A percentile compares a stretch with the other conserved stretches of the same genome.
phyloP scores from a whole-genome alignment of 2,329 filamentous ascomycete species.

The Fusarium ambrosium region DNA sequence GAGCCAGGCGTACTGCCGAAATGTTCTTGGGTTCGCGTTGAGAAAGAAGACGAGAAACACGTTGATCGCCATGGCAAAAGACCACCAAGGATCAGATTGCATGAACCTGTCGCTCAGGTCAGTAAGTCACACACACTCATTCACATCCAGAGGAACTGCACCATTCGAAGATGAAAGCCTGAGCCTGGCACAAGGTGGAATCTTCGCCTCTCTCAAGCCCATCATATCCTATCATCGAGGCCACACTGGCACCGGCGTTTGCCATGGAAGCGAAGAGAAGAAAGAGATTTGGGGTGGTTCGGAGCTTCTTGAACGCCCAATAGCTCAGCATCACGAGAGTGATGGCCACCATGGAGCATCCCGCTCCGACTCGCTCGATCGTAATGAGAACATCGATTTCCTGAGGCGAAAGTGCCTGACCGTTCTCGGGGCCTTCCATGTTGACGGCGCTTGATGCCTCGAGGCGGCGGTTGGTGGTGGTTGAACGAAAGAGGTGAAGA shows the following conservation, averaged over 20 bases:
- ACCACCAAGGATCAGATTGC: slow-evolving; percentile 82
- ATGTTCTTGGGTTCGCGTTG: slow-evolving; percentile 70
- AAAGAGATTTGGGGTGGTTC: slow-evolving; percentile 70
- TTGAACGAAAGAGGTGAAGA: slow-evolving; percentile 2
- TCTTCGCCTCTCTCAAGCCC: slow-evolving; percentile 68
- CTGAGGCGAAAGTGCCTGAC: slow-evolving; percentile 47
- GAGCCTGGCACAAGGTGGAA: slow-evolving; percentile 71
- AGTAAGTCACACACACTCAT: background rate
- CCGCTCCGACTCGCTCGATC: slow-evolving; percentile 67
- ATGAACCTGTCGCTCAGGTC: slow-evolving; percentile 71
- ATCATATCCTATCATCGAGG: slow-evolving; percentile 78
- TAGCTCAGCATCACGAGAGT: slow-evolving; percentile 64
- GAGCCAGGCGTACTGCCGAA: slow-evolving; percentile 76
- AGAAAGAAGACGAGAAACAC: slow-evolving; percentile 78
- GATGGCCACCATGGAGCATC: slow-evolving; percentile 66
- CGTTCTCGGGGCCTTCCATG: slow-evolving; percentile 32
- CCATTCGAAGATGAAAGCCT: slow-evolving; percentile 75
- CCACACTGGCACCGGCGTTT: slow-evolving; percentile 68
- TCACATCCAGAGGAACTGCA: slow-evolving; percentile 50
- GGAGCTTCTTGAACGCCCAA: slow-evolving; percentile 62
- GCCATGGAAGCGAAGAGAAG: slow-evolving; percentile 55
- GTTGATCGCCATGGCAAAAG: slow-evolving; percentile 85
- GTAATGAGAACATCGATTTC: slow-evolving; percentile 62
- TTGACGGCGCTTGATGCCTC: slow-evolving; percentile 7
- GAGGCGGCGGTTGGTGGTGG: slow-evolving; percentile 10